These are phyloP conservation scores for Pseudocercospora pini-densiflorae DNA, from an alignment of 2,329 filamentous ascomycete genomes.

Conservation along the genomic window DNA sequence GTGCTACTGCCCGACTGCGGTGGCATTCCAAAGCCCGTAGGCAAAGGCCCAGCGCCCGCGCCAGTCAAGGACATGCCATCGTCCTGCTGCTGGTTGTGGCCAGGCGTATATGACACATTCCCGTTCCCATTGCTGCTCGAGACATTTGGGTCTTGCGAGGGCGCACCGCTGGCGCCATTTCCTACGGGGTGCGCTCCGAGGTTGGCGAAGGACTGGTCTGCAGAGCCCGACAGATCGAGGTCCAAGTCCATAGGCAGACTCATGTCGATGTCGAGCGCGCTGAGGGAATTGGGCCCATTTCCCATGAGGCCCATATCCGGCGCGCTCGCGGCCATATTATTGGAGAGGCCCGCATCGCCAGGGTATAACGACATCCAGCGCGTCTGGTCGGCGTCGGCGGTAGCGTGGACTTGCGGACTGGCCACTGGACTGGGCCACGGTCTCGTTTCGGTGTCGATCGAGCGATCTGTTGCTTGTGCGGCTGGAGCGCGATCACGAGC, in stretches of 20 bases:
- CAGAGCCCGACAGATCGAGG: conserved; percentile 32
- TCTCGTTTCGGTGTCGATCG: conserved; percentile 26
- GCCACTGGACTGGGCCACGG: conserved; percentile 1
- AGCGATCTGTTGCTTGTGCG: conserved; percentile 25
- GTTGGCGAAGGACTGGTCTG: conserved; percentile 33
- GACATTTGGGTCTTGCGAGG: conserved; percentile 27
- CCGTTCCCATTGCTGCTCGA: conserved; percentile 29
- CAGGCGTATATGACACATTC: conserved; percentile 25
- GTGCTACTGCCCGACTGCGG: conserved; percentile 56
- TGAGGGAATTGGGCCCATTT: conserved; percentile 42
- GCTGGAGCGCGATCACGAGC: conserved; percentile 21
- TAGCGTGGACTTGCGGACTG: conserved; percentile 11
- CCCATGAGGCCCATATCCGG: conserved; percentile 27
- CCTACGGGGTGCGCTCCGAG: conserved; percentile 27
- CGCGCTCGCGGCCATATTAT: conserved; percentile 24
- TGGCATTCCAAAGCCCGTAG: conserved; percentile 57
- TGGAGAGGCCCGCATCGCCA: conserved; percentile 20
- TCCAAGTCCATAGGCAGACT: conserved; percentile 55
- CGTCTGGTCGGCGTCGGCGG: conserved; percentile 20
- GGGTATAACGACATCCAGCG: conserved; percentile 29
- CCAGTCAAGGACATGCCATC: conserved; percentile 42
- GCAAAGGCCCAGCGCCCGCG: conserved; percentile 60
- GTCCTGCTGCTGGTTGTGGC: conserved; percentile 34
- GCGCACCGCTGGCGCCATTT: conserved; percentile 30
- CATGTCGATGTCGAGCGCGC: conserved; percentile 51